These are phyloP conservation scores for Xylaria curta DNA, from an alignment of 495 filamentous ascomycete genomes.

Conservation along the genomic window DNA sequence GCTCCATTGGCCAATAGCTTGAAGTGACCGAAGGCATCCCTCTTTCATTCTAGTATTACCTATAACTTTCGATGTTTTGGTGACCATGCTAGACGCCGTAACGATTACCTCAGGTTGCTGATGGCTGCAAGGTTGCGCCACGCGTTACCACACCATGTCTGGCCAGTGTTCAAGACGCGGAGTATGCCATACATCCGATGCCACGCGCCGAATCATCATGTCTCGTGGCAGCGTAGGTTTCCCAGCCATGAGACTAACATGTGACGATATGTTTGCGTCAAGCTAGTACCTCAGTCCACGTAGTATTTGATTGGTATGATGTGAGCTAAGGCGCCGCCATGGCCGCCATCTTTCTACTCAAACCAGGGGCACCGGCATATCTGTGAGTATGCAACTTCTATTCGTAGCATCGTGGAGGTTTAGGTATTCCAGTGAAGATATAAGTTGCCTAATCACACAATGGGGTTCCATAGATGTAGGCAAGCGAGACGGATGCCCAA, in stretches of 20 bases:
- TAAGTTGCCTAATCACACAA: slow-evolving; percentile 24
- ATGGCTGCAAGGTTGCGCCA: not conserved
- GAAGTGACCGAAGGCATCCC: not conserved
- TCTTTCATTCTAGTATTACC: not conserved
- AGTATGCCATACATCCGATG: not conserved
- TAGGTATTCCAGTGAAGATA: not conserved
- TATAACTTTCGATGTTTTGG: not conserved
- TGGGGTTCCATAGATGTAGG: slow-evolving; percentile 27
- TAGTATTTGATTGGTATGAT: not conserved
- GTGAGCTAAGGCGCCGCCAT: slow-evolving; percentile 2
- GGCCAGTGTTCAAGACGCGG: slow-evolving; percentile 4
- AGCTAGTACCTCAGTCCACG: not conserved
- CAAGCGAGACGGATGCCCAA: slow-evolving; percentile 27
- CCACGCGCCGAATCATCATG: slow-evolving; percentile 13
- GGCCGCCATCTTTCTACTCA: not conserved
- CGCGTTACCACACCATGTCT: not conserved
- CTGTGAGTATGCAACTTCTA: not conserved
- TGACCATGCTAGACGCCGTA: not conserved
- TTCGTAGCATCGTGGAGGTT: slow-evolving; percentile 10
- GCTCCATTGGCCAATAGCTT: not conserved
- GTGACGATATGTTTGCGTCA: not conserved
- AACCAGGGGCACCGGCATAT: not conserved
- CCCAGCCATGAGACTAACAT: not conserved
- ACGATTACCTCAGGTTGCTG: slow-evolving; percentile 1
- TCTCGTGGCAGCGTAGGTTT: not conserved